Evolutionary conservation across 768 basidiomycete species (phyloP).

Genomic region (Pulveroboletus sp.): DNA sequence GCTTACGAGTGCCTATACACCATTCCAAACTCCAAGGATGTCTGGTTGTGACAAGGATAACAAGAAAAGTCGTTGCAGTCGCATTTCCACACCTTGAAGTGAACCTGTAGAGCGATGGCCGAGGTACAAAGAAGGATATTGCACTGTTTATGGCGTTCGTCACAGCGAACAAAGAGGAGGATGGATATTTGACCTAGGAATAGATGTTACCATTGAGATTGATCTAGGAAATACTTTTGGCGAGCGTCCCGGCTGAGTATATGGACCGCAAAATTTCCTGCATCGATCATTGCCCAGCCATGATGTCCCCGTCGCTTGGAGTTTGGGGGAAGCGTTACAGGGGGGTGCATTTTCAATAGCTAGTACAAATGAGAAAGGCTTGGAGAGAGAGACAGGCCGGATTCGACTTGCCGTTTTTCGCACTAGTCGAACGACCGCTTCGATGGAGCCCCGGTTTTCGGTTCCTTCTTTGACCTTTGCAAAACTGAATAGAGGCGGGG

Average conservation of each 20-base stretch:
- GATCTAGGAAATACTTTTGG: slow-evolving; percentile 59
- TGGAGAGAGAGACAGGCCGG: background rate
- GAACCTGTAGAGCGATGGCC: no score
- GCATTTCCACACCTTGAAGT: no score
- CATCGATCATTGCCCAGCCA: slow-evolving; percentile 85
- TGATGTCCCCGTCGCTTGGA: slow-evolving; percentile 57
- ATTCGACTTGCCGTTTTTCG: slow-evolving; percentile 60
- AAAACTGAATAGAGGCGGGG: background rate
- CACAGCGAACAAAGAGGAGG: no score
- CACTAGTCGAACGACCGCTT: slow-evolving; percentile 66
- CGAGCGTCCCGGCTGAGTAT: slow-evolving; percentile 64
- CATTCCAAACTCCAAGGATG: no score
- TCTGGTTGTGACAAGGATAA: no score
- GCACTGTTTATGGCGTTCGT: no score
- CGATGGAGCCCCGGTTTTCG: slow-evolving; percentile 74
- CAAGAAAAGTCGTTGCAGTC: no score
- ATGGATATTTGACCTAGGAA: no score
- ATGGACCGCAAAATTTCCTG: slow-evolving; percentile 77
- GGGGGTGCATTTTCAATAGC: slow-evolving; percentile 59
- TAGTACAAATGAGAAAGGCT: slow-evolving; percentile 27
- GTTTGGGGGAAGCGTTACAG: slow-evolving; percentile 61
- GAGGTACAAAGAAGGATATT: no score
- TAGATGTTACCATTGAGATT: slow-evolving; percentile 27
- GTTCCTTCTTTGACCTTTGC: slow-evolving; percentile 80
- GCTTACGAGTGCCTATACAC: no score